phyloP scores from a whole-genome alignment of 2,329 filamentous ascomycete genomes.

The Magnaporthales sp. region DNA sequence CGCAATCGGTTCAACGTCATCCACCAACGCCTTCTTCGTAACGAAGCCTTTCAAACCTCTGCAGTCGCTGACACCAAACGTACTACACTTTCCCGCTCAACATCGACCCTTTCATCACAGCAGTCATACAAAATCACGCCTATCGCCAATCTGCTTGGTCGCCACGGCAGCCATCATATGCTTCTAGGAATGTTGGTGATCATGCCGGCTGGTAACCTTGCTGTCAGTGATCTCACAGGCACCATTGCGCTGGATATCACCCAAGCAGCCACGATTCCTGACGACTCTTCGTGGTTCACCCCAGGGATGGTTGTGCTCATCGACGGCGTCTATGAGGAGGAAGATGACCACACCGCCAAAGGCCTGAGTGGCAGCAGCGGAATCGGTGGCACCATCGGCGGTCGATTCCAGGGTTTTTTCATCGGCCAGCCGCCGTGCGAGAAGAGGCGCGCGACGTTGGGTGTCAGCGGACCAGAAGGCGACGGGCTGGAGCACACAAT shows the following conservation, averaged over 20 bases:
- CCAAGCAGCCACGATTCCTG: slow-evolving; percentile 72
- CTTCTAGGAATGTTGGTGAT: slow-evolving; percentile 76
- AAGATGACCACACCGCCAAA: slow-evolving; percentile 50
- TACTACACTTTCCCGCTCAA: slow-evolving; percentile 46
- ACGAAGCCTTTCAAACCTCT: slow-evolving; percentile 85
- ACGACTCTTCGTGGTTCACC: slow-evolving; percentile 83
- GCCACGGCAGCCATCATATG: slow-evolving; percentile 77
- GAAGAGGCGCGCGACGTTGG: slow-evolving; percentile 69
- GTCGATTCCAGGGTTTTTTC: slow-evolving; percentile 82
- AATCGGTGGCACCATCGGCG: slow-evolving; percentile 85
- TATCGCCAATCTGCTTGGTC: slow-evolving; percentile 66
- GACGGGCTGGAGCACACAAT: slow-evolving; percentile 48
- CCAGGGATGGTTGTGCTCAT: slow-evolving; percentile 95
- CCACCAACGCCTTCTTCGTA: slow-evolving; percentile 83
- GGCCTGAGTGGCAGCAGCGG: slow-evolving; percentile 70
- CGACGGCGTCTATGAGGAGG: slow-evolving; percentile 94
- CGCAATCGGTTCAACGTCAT: slow-evolving; percentile 87
- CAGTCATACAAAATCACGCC: slow-evolving; percentile 83
- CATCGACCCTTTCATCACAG: slow-evolving; percentile 41
- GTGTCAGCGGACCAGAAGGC: slow-evolving; percentile 53
- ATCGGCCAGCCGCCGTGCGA: slow-evolving; percentile 90
- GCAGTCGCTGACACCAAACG: slow-evolving; percentile 53
- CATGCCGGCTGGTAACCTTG: slow-evolving; percentile 72
- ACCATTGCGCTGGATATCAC: slow-evolving; percentile 78
- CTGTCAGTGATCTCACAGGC: slow-evolving; percentile 79